Evolutionary conservation across 1,284 basidiomycete genomes (phyloP).

Genomic region (Veloporphyrellus conicus): DNA sequence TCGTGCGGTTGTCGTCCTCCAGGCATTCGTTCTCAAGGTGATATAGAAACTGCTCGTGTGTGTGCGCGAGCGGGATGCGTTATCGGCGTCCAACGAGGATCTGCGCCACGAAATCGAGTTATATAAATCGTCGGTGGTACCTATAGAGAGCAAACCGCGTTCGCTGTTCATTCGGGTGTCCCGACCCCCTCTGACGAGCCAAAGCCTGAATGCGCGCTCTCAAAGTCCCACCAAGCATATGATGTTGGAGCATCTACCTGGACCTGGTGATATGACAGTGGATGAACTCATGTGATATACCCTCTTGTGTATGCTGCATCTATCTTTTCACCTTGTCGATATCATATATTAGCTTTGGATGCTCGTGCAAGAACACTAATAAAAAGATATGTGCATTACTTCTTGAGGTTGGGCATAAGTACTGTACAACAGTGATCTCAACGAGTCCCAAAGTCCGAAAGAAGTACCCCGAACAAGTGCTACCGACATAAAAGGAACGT

Average conservation of each 20-base stretch:
- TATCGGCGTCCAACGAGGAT: conserved; percentile 46
- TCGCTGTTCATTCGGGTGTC: conserved; percentile 60
- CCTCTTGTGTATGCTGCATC: conserved; percentile 11
- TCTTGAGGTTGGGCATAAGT: not conserved
- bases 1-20: conserved; percentile 15
- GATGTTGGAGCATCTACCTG: conserved; percentile 28
- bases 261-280: conserved; percentile 51
- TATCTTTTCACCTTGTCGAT: conserved; percentile 6
- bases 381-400: not conserved
- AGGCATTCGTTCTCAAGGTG: conserved; percentile 1
- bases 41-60: conserved; percentile 53
- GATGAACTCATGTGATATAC: conserved; percentile 48
- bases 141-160: conserved; percentile 54
- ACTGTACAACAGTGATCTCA: not conserved
- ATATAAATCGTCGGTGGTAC: conserved; percentile 66
- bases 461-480: not conserved
- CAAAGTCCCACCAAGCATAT: conserved; percentile 17
- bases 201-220: conserved; percentile 39
- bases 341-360: not conserved
- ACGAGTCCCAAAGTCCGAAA: not conserved
- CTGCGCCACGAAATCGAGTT: conserved; percentile 59
- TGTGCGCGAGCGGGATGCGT: conserved; percentile 52
- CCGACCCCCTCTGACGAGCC: conserved; percentile 49
- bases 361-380: not conserved
- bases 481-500: too few relatives aligned